Percentiles rank a stretch among this genome's conserved stretches.
Evolutionary conservation across 2,329 filamentous ascomycete species (phyloP).

Genomic region (Acrodontium crateriforme): DNA sequence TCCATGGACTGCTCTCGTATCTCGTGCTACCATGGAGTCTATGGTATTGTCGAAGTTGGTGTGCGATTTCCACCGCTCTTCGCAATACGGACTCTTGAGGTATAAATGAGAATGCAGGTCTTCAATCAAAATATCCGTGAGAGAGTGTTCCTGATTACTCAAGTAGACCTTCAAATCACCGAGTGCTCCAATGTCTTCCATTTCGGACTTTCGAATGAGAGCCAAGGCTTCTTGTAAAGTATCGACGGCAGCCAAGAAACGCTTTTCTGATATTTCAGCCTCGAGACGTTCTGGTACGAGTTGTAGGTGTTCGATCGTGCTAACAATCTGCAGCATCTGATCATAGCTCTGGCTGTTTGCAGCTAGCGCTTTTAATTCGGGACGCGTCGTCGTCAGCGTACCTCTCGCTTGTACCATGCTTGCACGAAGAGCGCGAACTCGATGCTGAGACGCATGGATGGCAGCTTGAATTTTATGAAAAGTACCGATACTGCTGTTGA

Average conservation of each 20-base stretch:
- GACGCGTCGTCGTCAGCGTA: slow-evolving; percentile 74
- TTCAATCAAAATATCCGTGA: slow-evolving; percentile 93
- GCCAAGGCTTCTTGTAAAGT: slow-evolving; percentile 77
- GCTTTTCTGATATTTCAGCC: slow-evolving; percentile 88
- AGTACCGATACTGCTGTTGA: slow-evolving; percentile 96
- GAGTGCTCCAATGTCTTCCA: slow-evolving; percentile 82
- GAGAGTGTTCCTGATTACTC: slow-evolving; percentile 76
- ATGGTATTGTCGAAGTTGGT: slow-evolving; percentile 37
- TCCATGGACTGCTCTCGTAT: slow-evolving; percentile 35
- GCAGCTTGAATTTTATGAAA: slow-evolving; percentile 97
- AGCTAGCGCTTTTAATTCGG: slow-evolving; percentile 81
- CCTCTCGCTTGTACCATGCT: slow-evolving; percentile 69
- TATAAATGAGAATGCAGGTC: slow-evolving; percentile 96
- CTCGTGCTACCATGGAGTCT: neutral
- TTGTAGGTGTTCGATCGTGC: slow-evolving; percentile 62
- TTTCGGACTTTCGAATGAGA: slow-evolving; percentile 70
- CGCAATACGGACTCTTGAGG: slow-evolving; percentile 93
- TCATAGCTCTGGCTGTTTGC: slow-evolving; percentile 82
- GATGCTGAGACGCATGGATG: slow-evolving; percentile 75
- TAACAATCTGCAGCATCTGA: slow-evolving; percentile 68
- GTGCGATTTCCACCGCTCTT: slow-evolving; percentile 84
- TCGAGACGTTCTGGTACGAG: slow-evolving; percentile 85
- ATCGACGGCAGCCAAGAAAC: slow-evolving; percentile 84
- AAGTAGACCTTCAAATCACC: slow-evolving; percentile 78
- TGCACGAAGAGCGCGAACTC: slow-evolving; percentile 69